A percentile compares a stretch with the other conserved stretches of the same genome.
Evolutionary conservation across 2,329 filamentous ascomycete species (phyloP).

Genomic region (Trichoderma lentiforme): DNA sequence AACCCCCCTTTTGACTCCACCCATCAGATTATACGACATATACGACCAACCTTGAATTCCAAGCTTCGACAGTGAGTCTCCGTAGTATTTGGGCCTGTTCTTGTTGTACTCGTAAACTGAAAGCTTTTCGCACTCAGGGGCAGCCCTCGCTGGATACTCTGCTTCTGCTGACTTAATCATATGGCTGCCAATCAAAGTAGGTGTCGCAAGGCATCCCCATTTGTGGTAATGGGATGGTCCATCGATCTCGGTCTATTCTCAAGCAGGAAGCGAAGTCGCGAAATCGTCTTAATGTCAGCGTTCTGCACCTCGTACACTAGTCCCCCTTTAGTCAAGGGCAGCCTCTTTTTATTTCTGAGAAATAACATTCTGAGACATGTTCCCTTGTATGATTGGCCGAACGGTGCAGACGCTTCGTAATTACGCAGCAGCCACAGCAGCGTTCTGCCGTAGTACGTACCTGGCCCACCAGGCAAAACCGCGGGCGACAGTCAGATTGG

Average conservation of each 20-base stretch:
- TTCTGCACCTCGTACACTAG: conserved; percentile 3
- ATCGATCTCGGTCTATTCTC: neutral
- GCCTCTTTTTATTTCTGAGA: neutral
- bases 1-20: neutral
- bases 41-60: neutral
- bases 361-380: neutral
- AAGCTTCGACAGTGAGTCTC: neutral
- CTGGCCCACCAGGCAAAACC: neutral
- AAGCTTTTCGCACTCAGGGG: neutral
- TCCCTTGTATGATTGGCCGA: neutral
- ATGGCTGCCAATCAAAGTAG: neutral
- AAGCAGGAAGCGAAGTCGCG: neutral
- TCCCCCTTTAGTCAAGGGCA: neutral
- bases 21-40: neutral
- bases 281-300: neutral
- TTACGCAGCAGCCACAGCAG: neutral
- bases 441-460: neutral
- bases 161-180: neutral
- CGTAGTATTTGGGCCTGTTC: neutral
- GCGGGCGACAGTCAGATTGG: conserved; percentile 5
- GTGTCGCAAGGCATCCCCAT: conserved; percentile 6
- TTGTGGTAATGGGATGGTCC: neutral
- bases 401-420: neutral
- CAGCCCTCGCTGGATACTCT: neutral
- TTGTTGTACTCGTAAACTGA: neutral